These are phyloP conservation scores for Lentinula guzmanii DNA, from an alignment of 768 basidiomycete genomes.

Conservation along the genomic window DNA sequence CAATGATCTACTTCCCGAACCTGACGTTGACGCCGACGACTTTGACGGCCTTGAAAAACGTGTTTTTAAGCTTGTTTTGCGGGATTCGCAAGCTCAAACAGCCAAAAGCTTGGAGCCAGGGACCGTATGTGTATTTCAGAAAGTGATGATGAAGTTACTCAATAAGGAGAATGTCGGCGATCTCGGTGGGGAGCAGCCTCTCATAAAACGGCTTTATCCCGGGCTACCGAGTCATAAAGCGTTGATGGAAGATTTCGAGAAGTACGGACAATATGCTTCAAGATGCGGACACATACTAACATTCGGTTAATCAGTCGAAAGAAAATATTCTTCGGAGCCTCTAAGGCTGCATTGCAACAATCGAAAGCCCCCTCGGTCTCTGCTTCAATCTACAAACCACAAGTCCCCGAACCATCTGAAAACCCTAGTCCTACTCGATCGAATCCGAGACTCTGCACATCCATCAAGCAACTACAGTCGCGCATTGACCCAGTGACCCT, in stretches of 20 bases:
- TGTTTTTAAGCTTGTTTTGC: constrained; percentile 46
- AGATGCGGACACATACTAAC: neutral
- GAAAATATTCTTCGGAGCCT: neutral
- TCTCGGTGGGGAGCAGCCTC: constrained; percentile 38
- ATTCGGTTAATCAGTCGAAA: neutral
- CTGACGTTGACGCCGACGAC: constrained; percentile 27
- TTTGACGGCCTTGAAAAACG: constrained; percentile 39
- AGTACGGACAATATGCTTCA: constrained; percentile 22
- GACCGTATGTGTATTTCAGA: constrained; percentile 40
- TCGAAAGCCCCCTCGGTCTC: neutral
- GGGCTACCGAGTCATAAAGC: constrained; percentile 28
- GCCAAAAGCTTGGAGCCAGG: constrained; percentile 33
- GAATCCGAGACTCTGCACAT: neutral
- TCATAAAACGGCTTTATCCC: constrained; percentile 38
- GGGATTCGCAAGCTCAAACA: constrained; percentile 38
- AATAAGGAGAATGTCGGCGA: constrained; percentile 26
- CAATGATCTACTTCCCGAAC: constrained; percentile 34
- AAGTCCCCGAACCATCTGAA: neutral
- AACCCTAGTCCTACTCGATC: neutral
- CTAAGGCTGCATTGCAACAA: neutral
- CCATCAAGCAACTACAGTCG: neutral
- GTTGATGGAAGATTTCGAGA: constrained; percentile 30
- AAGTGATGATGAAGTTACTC: constrained; percentile 41
- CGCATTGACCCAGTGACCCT: neutral
- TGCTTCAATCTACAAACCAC: neutral